Conservation (phyloP, 768 basidiomycete species). For the Russula vinacea region DNA sequence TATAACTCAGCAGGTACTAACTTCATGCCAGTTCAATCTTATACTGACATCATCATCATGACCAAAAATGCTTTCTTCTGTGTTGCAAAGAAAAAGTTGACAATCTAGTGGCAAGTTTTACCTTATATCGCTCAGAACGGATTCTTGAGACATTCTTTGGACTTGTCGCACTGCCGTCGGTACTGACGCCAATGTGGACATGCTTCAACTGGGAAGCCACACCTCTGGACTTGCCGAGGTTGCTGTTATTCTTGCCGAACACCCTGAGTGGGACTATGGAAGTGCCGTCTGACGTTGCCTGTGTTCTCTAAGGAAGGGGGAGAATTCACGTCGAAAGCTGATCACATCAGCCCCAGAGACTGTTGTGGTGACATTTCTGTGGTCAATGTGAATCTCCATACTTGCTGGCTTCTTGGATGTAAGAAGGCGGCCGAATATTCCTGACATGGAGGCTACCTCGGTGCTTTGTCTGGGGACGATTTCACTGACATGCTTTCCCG, state of each 20-base stretch:
- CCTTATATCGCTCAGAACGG: slow-evolving; percentile 31
- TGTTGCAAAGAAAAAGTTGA: slow-evolving; percentile 36
- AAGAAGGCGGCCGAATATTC: background rate
- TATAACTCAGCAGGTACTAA: slow-evolving; percentile 12
- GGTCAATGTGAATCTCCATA: too few species aligned
- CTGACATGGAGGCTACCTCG: background rate
- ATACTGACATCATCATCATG: slow-evolving; percentile 39
- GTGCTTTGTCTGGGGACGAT: background rate
- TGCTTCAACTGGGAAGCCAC: background rate
- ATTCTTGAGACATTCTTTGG: slow-evolving; percentile 30
- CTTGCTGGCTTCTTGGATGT: too few species aligned
- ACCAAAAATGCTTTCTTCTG: slow-evolving; percentile 43
- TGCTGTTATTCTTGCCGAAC: background rate
- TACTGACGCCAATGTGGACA: background rate
- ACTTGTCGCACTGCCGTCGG: slow-evolving; percentile 3
- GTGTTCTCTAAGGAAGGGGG: too few species aligned
- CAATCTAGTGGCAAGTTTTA: slow-evolving; percentile 28
- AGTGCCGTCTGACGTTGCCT: too few species aligned
- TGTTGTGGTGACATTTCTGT: too few species aligned
- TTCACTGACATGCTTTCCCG: too few species aligned
- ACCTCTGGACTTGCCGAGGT: background rate
- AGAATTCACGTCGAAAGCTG: too few species aligned
- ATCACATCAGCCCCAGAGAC: too few species aligned
- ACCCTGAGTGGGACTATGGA: too few species aligned
- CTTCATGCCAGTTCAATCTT: slow-evolving; percentile 36